Conservation (phyloP, 2,329 filamentous ascomycete genomes). For the Decorospora gaudefroyi region DNA sequence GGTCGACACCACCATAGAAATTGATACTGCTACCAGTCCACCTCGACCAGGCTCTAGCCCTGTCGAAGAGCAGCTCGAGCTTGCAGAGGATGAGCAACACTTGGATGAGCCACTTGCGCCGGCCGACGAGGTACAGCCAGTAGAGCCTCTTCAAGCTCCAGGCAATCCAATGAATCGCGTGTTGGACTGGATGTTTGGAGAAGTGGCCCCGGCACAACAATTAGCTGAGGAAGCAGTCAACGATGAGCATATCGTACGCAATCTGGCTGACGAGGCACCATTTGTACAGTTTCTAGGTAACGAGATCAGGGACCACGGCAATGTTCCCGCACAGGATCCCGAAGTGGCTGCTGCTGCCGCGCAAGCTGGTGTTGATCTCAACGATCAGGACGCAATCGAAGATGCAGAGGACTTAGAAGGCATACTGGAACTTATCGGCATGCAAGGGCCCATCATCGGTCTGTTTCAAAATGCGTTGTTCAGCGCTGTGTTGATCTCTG, state of each 20-base stretch:
- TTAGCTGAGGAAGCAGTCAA: constrained; percentile 45
- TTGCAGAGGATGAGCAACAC: constrained; percentile 4
- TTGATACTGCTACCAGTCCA: constrained; percentile 9
- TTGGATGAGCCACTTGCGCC: constrained; percentile 11
- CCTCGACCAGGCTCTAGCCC: constrained; percentile 3
- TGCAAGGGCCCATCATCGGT: constrained; percentile 88
- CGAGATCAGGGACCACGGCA: constrained; percentile 33
- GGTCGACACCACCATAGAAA: constrained; percentile 4
- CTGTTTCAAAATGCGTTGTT: constrained; percentile 95
- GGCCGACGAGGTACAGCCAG: constrained; percentile 8
- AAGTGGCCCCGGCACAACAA: constrained; percentile 45
- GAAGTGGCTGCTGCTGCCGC: constrained; percentile 68
- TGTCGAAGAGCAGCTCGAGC: constrained; percentile 2
- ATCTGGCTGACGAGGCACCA: constrained; percentile 63
- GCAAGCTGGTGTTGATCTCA: constrained; percentile 69
- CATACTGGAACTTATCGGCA: constrained; percentile 92
- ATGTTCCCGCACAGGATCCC: constrained; percentile 52
- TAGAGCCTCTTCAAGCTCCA: constrained; percentile 19
- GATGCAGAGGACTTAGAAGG: constrained; percentile 94
- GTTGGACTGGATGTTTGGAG: constrained; percentile 56
- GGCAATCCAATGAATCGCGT: constrained; percentile 37
- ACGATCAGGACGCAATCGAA: constrained; percentile 72
- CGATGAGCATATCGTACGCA: constrained; percentile 64
- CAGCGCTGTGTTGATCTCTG: constrained; percentile 81
- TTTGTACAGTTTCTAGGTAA: constrained; percentile 60